Base-by-base conservation (phyloP, 352 stramenopile genomes). In the Pythium periplocum region DNA sequence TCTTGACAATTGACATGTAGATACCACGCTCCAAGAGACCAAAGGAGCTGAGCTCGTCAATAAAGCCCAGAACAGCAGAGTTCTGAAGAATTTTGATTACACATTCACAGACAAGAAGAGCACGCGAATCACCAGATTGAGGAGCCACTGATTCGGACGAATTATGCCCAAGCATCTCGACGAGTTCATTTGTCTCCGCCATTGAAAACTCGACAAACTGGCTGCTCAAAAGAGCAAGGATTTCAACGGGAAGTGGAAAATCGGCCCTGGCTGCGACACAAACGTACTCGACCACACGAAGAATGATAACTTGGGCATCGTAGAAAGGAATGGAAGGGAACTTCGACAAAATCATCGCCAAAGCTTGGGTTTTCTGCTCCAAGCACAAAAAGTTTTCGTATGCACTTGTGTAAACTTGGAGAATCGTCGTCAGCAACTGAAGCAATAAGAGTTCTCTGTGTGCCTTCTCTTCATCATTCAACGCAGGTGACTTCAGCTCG, bases 221-320 rank as follows among this genome's bases (percentile, higher is more conserved):
- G n/a, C 62, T 81, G 51, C 73, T 82, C 2, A 93, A 47, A 6
- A 89, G 71, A 0, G 73, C 77, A 10, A 93, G 59, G 39, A 90
- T 78, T 26, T 89, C 76, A 30, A 73, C 64, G 30, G 78, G 71
- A 12, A 85, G 49, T 5, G 64, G 45, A 2, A 64, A 64, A 2
- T 87, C 72, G 11, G 66, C 43, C 37, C 66, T 69, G 35, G 75
- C 79, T 35, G 73, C 65, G 26, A 71, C 79, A 46, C 78, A 88
- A 7, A 89, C 76, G 40, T 90, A 88, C 54, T 93, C 78, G n/a
- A 87, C 79, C 30, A 88, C 82, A 12, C 77, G 68, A 30, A 93
- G 64, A 6, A 87, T 84, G 54, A 90, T 87, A 10, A 86, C 66
- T 42, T 77, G 69, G 2, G 77, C 71, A 47, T 87, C 73, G 39